A percentile compares a stretch with the other conserved stretches of the same genome.
Evolutionary conservation across 2,329 filamentous ascomycete species (phyloP).

Genomic region (Leptographium galeiforme): DNA sequence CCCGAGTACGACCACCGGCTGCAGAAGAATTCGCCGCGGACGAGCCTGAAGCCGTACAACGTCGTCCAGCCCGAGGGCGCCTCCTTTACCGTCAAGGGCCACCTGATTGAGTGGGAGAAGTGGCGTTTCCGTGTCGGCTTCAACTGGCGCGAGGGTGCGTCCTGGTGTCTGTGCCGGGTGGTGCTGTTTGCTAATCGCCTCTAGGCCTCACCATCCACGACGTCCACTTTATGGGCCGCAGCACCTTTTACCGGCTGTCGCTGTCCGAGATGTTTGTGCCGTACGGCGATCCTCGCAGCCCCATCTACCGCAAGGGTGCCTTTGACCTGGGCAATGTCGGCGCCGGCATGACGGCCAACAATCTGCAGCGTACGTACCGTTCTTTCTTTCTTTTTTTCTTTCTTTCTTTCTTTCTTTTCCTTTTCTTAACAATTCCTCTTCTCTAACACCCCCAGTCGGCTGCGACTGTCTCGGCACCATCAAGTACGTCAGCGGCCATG

Average conservation of each 20-base stretch:
- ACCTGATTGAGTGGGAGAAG: constrained; percentile 43
- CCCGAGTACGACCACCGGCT: constrained; percentile 19
- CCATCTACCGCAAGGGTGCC: constrained; percentile 55
- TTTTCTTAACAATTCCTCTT: too few species aligned
- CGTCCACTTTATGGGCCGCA: constrained; percentile 57
- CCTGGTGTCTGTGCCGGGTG: too few species aligned
- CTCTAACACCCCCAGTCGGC: too few species aligned
- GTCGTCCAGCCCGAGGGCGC: constrained; percentile 8
- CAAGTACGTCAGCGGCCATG: constrained; percentile 43
- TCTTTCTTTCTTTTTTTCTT: too few species aligned
- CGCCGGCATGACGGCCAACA: constrained; percentile 53
- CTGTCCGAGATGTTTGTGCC: constrained; percentile 54
- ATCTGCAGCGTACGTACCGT: too few species aligned
- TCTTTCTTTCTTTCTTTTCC: too few species aligned
- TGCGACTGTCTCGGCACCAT: constrained; percentile 60
- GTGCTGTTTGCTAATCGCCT: too few species aligned
- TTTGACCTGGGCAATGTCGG: constrained; percentile 62
- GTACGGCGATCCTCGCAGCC: constrained; percentile 51
- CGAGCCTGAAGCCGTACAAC: constrained; percentile 40
- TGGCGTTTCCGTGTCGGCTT: constrained; percentile 81
- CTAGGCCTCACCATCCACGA: constrained; percentile 79
- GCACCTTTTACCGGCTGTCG: constrained; percentile 51
- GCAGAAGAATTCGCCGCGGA: constrained; percentile 19
- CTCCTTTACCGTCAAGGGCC: constrained; percentile 30
- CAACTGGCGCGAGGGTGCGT: constrained; percentile 90